Percentiles rank a stretch among this genome's conserved stretches.
phyloP scores from a whole-genome alignment of 768 basidiomycete genomes.

The Lanmaoa pseudosensibilis region DNA sequence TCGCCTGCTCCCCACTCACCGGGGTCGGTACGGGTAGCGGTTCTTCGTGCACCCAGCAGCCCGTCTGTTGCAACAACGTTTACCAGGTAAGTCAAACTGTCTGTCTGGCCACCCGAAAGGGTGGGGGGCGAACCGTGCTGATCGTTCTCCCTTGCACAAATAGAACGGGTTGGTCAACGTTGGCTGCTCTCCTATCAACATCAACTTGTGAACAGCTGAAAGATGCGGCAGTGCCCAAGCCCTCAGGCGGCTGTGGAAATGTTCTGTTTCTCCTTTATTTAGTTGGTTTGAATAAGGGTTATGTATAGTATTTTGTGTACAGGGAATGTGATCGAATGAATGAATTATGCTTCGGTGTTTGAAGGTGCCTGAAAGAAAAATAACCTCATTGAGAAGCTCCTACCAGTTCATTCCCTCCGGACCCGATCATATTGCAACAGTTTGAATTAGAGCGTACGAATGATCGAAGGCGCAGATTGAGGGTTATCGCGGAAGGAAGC shows the following conservation, averaged over 20 bases:
- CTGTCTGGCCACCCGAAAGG: too few relatives aligned
- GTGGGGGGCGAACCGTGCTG: not conserved
- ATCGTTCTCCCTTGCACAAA: not conserved
- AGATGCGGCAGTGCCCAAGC: not conserved
- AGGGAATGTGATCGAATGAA: not conserved
- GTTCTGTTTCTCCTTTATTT: not conserved
- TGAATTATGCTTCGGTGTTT: not conserved
- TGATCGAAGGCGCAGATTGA: too few relatives aligned
- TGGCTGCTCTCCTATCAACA: conserved; percentile 17
- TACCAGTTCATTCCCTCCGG: not conserved
- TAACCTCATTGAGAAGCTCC: not conserved
- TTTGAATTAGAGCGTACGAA: not conserved
- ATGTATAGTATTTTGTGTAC: not conserved
- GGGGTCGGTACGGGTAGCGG: too few relatives aligned
- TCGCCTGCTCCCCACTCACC: conserved; percentile 3
- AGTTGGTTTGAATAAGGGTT: not conserved
- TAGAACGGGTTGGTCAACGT: conserved; percentile 15
- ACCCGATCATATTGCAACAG: not conserved
- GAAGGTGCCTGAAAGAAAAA: not conserved
- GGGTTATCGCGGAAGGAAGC: too few relatives aligned
- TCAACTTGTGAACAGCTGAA: conserved; percentile 1
- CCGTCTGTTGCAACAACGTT: conserved; percentile 18
- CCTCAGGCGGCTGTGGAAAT: not conserved
- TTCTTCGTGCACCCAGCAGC: conserved; percentile 7
- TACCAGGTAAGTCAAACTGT: conserved; percentile 2